Conservation (phyloP, 352 stramenopile species). For the Pythium angustatum region DNA sequence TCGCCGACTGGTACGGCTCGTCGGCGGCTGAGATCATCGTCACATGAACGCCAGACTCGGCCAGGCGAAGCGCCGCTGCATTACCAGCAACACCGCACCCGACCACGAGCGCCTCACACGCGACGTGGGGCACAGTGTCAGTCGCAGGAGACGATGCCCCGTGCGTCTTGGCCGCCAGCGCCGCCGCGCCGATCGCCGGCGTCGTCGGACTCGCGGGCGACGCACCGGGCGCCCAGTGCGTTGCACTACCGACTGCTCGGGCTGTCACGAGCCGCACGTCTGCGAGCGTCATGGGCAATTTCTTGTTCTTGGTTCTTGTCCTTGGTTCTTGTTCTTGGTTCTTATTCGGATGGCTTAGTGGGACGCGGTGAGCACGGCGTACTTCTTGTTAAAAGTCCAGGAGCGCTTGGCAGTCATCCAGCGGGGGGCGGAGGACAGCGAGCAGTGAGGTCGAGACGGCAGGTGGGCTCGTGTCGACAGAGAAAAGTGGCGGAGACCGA, state of each 20-base stretch:
- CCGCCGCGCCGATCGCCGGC: neutral
- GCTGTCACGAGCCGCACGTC: slow-evolving; percentile 11
- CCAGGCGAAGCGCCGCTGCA: slow-evolving; percentile 73
- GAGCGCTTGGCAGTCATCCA: slow-evolving; percentile 84
- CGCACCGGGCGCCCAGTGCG: neutral
- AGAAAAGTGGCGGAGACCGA: neutral
- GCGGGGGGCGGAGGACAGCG: neutral
- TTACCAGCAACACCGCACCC: slow-evolving; percentile 81
- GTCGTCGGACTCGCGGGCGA: slow-evolving; percentile 1
- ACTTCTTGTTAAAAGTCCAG: slow-evolving; percentile 87
- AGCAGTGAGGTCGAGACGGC: neutral
- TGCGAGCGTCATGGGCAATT: slow-evolving; percentile 22
- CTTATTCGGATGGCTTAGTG: slow-evolving; percentile 42
- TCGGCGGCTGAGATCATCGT: slow-evolving; percentile 75
- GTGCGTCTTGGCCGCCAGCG: neutral
- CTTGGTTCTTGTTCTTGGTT: slow-evolving; percentile 7
- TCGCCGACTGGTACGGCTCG: slow-evolving; percentile 91
- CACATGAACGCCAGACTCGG: slow-evolving; percentile 73
- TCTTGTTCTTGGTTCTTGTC: slow-evolving; percentile 5
- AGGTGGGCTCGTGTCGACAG: neutral
- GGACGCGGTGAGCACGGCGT: slow-evolving; percentile 66
- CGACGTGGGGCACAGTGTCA: neutral
- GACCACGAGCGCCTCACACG: slow-evolving; percentile 62
- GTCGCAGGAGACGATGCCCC: slow-evolving; percentile 40
- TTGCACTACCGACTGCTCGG: slow-evolving; percentile 12